phyloP scores from a whole-genome alignment of 345 rosid species.

The Eucalyptus lansdowneana region DNA sequence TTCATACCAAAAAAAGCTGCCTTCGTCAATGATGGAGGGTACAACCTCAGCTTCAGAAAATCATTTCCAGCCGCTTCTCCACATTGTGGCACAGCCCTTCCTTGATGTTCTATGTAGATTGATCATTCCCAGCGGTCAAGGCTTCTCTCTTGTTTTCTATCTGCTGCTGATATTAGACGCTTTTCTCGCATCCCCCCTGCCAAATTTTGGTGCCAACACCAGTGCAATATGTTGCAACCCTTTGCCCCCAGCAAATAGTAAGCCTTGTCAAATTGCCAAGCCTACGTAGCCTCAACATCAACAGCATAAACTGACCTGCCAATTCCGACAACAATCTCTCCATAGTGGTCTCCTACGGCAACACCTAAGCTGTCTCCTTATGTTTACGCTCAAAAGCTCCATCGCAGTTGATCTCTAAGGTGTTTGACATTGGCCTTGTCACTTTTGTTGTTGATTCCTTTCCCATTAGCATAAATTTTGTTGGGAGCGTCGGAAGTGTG shows the following conservation, averaged over 20 bases:
- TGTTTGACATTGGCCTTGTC: neutral
- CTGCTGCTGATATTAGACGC: neutral
- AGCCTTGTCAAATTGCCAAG: neutral
- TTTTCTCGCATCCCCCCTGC: neutral
- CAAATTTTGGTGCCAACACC: neutral
- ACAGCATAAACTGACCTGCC: neutral
- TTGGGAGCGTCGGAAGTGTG: too few relatives aligned
- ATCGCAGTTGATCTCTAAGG: neutral
- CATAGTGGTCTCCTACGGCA: rapidly evolving
- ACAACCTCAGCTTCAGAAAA: neutral
- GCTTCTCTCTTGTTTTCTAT: neutral
- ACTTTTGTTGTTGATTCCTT: neutral
- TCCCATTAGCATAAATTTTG: neutral
- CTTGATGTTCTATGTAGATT: neutral
- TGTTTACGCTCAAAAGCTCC: neutral
- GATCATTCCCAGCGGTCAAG: neutral
- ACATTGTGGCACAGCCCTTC: neutral
- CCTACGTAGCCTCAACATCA: neutral
- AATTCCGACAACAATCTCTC: neutral
- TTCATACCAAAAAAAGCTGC: neutral
- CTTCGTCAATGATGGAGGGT: neutral
- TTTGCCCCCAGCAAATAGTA: neutral
- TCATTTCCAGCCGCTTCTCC: neutral
- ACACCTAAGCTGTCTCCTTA: neutral
- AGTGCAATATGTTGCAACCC: neutral